Base-by-base conservation (phyloP, 768 basidiomycete species). In the Leccinum rimulosum region DNA sequence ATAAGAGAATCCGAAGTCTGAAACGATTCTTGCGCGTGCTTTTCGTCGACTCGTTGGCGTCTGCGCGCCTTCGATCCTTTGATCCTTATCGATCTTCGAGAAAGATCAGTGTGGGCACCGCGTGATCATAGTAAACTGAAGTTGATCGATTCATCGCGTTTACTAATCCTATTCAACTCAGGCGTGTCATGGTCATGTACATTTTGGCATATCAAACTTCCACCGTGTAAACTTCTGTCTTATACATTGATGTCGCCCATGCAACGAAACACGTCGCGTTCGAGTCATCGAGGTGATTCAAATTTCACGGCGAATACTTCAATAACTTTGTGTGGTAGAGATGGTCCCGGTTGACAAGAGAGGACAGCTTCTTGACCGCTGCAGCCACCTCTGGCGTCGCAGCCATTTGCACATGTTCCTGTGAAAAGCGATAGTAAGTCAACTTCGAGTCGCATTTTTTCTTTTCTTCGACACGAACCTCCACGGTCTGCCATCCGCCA, bases 401-500 rank as follows among this genome's bases (percentile, higher is more conserved):
- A 5, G 14, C 36, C 9, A 38, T 12, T 9, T 70, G 58, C 50
- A 2, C 6, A 6, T 71, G 62, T 33, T 54, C 67, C 71, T 71
- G 54, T 19, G 8, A 38, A 45, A 19, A 45, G 9, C 10, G 2
- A 35, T n/a, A 7, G 31, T 35, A 35, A 4, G 14, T 63, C 7
- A 62, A 6, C 45, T 11, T 17, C 35, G 8, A 9, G 31, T 49
- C 30, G 7, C 4, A 11, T 38, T 4, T 11, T 9, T 7, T 31
- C 15, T 14, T 27, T 12, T 3, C 48, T 9, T 14, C 22, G 3
- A 22, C 48, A 55, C 70, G 11, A 40, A 71, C 72, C 70, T 73
- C 65, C 3, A 70, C 56, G 3, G 60, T 48, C 5, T 31, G 9
- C 72, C 70, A 71, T 9, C 72, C 70, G 2, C 52, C 28, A 14